Percentiles rank a stretch among this genome's conserved stretches.
Evolutionary conservation across 306 rosid genomes (phyloP).

Genomic region (Cicer yamashitae): DNA sequence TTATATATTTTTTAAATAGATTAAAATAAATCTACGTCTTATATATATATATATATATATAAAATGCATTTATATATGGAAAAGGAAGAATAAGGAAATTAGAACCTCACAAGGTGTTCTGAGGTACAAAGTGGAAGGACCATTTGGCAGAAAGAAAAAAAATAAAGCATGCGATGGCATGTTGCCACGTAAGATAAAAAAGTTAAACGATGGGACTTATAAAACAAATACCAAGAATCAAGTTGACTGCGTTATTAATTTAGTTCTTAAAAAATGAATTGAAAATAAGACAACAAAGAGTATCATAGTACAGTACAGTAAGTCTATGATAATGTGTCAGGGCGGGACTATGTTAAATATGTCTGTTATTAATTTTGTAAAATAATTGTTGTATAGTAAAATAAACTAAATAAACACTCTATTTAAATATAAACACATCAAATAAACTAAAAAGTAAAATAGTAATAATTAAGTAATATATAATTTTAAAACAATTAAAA

Average conservation of each 20-base stretch:
- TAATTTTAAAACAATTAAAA: too few species aligned
- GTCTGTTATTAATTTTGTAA: too few species aligned
- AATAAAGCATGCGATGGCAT: constrained; percentile 12
- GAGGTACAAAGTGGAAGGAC: not conserved
- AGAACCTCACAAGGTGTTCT: constrained; percentile 14
- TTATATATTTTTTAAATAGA: too few species aligned
- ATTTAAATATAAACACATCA: too few species aligned
- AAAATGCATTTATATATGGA: not conserved
- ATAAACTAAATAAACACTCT: too few species aligned
- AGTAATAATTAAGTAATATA: too few species aligned
- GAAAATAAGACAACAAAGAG: not conserved
- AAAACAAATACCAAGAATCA: not conserved
- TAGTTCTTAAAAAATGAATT: not conserved
- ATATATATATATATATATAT: too few species aligned
- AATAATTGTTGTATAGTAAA: too few species aligned
- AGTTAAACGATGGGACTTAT: constrained; percentile 30
- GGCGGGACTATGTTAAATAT: constrained; percentile 6
- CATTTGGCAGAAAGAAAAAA: not conserved
- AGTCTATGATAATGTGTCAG: not conserved
- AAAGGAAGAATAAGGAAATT: not conserved
- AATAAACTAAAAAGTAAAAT: too few species aligned
- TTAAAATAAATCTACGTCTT: too few species aligned
- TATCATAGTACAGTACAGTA: not conserved
- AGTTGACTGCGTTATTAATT: not conserved
- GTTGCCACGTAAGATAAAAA: constrained; percentile 44